Conservation (phyloP, 2,329 filamentous ascomycete species). For the Zopfia rhizophila region DNA sequence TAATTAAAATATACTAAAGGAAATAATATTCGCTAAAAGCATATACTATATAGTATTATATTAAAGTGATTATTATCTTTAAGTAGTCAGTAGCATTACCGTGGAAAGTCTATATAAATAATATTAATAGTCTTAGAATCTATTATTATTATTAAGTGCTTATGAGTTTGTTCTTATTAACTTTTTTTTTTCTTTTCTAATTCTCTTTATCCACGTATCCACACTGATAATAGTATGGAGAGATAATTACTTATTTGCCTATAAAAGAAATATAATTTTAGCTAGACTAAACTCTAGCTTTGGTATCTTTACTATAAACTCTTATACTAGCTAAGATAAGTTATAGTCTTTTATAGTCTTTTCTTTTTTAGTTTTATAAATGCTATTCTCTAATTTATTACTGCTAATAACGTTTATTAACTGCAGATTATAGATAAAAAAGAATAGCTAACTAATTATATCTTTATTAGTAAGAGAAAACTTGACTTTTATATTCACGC, state of each 20-base stretch:
- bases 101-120: no score
- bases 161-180: slow-evolving; percentile 13
- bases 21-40: no score
- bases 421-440: slow-evolving; percentile 19
- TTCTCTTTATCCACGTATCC: slow-evolving; percentile 20
- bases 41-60: no score
- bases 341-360: no score
- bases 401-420: slow-evolving; percentile 5
- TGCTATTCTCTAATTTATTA: slow-evolving; percentile 3
- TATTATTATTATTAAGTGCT: slow-evolving; percentile 1
- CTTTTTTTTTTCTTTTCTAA: slow-evolving; percentile 24
- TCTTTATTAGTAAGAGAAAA: slow-evolving; percentile 54
- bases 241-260: slow-evolving; percentile 26
- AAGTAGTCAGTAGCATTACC: no score
- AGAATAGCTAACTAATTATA: slow-evolving; percentile 24
- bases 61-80: no score
- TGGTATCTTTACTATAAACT: slow-evolving; percentile 24
- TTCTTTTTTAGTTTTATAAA: no score
- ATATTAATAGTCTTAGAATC: slow-evolving; percentile 1
- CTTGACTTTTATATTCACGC: slow-evolving; percentile 72
- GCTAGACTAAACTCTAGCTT: slow-evolving; percentile 26
- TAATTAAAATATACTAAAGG: no score
- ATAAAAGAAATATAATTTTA: slow-evolving; percentile 25
- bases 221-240: slow-evolving; percentile 23
- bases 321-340: slow-evolving; percentile 21